Evolutionary conservation across 2,329 filamentous ascomycete species (phyloP).

Genomic region (Colletotrichum sidae): DNA sequence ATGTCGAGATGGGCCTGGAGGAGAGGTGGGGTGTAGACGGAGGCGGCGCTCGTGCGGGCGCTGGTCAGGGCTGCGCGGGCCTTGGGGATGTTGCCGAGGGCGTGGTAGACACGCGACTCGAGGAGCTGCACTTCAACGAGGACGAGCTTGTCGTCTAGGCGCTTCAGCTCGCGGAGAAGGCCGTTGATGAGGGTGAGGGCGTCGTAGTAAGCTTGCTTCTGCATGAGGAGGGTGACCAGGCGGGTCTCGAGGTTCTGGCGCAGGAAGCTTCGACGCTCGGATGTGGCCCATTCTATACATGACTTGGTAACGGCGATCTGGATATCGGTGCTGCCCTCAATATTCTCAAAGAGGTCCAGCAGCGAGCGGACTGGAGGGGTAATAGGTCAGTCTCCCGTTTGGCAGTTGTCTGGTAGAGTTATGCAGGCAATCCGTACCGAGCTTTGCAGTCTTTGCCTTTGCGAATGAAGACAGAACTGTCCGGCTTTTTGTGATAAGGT

Average conservation of each 20-base stretch:
- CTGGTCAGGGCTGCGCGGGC: conserved; percentile 94
- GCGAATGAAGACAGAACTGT: conserved; percentile 95
- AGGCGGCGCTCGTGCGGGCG: conserved; percentile 93
- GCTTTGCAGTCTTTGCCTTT: conserved; percentile 98
- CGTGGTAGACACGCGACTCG: conserved; percentile 97
- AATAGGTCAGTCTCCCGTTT: neutral
- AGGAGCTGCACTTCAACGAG: conserved; percentile 97
- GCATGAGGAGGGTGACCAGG: conserved; percentile 93
- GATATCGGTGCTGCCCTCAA: conserved; percentile 93
- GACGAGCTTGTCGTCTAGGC: conserved; percentile 97
- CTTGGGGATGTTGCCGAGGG: conserved; percentile 95
- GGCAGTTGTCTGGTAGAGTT: neutral
- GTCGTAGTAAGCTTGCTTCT: conserved; percentile 97
- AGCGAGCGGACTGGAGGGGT: conserved; percentile 83
- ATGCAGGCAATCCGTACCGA: conserved; percentile 76
- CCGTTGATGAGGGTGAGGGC: conserved; percentile 96
- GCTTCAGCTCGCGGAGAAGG: conserved; percentile 95
- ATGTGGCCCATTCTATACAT: conserved; percentile 99
- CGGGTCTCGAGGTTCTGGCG: conserved; percentile 96
- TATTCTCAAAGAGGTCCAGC: conserved; percentile 92
- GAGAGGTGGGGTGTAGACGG: conserved; percentile 95
- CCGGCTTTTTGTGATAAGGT: conserved; percentile 89
- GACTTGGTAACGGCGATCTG: conserved; percentile 97
- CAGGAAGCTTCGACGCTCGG: conserved; percentile 93
- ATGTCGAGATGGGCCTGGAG: conserved; percentile 97